phyloP scores from a whole-genome alignment of 1,284 basidiomycete genomes.

The Schizophyllum commune region DNA sequence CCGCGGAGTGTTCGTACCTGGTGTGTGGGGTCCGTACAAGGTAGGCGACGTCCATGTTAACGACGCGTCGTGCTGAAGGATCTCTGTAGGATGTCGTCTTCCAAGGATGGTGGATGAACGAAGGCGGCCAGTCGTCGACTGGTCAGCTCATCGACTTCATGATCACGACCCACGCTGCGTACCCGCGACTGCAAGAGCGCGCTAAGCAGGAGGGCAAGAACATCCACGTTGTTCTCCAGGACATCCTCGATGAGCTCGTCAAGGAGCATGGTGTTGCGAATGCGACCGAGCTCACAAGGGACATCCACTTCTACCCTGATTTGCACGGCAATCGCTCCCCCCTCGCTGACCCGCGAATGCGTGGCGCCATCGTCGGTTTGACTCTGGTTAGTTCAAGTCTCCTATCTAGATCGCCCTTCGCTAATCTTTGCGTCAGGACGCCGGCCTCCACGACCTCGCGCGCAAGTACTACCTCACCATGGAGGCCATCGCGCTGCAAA shows the following conservation, averaged over 20 bases:
- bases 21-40: constrained; percentile 97
- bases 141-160: constrained; percentile 98
- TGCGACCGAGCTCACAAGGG: constrained; percentile 79
- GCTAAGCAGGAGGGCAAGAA: constrained; percentile 46
- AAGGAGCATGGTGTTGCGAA: constrained; percentile 49
- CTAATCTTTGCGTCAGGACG: constrained; percentile 24
- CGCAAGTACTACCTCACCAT: constrained; percentile 88
- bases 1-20: constrained; percentile 82
- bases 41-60: too few species aligned
- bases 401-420: background rate
- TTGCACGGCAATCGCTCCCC: constrained; percentile 93
- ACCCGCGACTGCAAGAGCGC: constrained; percentile 56
- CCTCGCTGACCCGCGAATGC: constrained; percentile 89
- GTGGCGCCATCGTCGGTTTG: constrained; percentile 86
- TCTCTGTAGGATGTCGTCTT: constrained; percentile 79
- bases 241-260: constrained; percentile 65
- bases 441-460: constrained; percentile 75
- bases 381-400: constrained; percentile 38
- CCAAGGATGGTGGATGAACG: constrained; percentile 98
- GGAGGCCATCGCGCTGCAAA: constrained; percentile 93
- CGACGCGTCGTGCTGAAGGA: background rate
- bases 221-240: constrained; percentile 62
- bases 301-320: constrained; percentile 93
- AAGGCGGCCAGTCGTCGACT: constrained; percentile 96
- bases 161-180: constrained; percentile 87